These are phyloP conservation scores for Metschnikowia noctiluminum DNA, from an alignment of 805 yeast genomes.

Conservation along the genomic window DNA sequence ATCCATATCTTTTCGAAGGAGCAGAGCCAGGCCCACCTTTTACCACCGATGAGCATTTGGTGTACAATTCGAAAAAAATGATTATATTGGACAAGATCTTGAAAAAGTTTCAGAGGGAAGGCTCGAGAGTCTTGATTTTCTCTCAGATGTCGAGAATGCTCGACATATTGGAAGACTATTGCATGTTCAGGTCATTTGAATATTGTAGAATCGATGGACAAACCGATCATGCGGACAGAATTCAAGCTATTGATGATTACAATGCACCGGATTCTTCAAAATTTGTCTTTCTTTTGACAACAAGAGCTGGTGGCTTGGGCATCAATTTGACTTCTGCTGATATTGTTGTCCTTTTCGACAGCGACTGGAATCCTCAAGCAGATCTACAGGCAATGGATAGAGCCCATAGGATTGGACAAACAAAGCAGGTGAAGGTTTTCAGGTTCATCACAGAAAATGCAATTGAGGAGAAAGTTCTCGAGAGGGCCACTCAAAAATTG, in stretches of 20 bases:
- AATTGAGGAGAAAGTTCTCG: constrained; percentile 78
- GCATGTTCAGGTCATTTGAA: constrained; percentile 61
- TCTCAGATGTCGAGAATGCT: constrained; percentile 82
- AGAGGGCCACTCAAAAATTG: constrained; percentile 76
- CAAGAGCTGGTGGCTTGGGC: constrained; percentile 90
- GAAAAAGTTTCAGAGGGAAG: constrained; percentile 59
- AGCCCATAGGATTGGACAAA: constrained; percentile 86
- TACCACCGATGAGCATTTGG: constrained; percentile 80
- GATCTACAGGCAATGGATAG: constrained; percentile 89
- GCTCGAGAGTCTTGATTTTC: constrained; percentile 74
- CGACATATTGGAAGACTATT: constrained; percentile 78
- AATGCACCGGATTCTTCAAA: constrained; percentile 71
- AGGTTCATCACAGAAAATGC: constrained; percentile 79
- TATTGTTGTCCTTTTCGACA: constrained; percentile 69
- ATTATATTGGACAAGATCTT: constrained; percentile 66
- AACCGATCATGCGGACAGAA: constrained; percentile 75
- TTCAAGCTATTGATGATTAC: constrained; percentile 72
- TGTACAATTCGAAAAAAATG: constrained; percentile 69
- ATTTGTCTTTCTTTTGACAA: constrained; percentile 71
- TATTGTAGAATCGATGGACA: constrained; percentile 84
- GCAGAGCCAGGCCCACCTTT: constrained; percentile 90
- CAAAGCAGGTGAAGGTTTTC: constrained; percentile 76
- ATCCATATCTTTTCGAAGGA: constrained; percentile 81
- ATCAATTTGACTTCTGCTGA: constrained; percentile 81
- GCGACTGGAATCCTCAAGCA: constrained; percentile 90